phyloP scores from a whole-genome alignment of 805 yeast species.

The Monosporozyma unispora region DNA sequence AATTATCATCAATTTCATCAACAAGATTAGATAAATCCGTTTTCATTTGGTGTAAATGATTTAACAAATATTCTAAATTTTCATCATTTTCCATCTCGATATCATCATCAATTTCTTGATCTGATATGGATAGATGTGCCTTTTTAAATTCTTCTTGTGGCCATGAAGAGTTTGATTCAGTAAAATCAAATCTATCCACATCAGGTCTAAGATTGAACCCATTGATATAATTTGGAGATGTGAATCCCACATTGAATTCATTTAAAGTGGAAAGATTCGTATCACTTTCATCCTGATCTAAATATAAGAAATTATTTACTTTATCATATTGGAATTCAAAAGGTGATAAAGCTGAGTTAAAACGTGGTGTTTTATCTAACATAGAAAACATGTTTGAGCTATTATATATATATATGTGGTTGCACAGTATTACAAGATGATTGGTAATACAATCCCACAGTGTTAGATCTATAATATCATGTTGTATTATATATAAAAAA shows the following conservation, averaged over 20 bases:
- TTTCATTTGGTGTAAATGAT: not conserved
- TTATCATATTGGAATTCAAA: not conserved
- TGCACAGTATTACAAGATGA: too few species aligned
- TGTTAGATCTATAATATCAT: too few species aligned
- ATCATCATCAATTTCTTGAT: too few species aligned
- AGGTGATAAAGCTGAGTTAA: not conserved
- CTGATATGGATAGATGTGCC: not conserved
- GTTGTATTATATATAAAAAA: too few species aligned
- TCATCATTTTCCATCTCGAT: not conserved
- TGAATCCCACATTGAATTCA: not conserved
- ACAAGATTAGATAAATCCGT: not conserved
- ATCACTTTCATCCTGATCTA: not conserved
- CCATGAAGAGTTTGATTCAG: not conserved
- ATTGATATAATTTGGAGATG: not conserved
- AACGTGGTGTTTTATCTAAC: not conserved
- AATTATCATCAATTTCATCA: not conserved
- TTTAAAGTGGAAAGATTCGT: not conserved
- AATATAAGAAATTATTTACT: not conserved
- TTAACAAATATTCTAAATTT: not conserved
- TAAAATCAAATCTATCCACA: conserved; percentile 24
- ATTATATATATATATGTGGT: too few species aligned
- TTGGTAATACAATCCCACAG: too few species aligned
- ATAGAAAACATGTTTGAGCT: not conserved
- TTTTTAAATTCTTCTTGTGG: not conserved
- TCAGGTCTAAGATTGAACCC: conserved; percentile 17